phyloP scores from a whole-genome alignment of 2,329 filamentous ascomycete species.

The Talaromyces marneffei region DNA sequence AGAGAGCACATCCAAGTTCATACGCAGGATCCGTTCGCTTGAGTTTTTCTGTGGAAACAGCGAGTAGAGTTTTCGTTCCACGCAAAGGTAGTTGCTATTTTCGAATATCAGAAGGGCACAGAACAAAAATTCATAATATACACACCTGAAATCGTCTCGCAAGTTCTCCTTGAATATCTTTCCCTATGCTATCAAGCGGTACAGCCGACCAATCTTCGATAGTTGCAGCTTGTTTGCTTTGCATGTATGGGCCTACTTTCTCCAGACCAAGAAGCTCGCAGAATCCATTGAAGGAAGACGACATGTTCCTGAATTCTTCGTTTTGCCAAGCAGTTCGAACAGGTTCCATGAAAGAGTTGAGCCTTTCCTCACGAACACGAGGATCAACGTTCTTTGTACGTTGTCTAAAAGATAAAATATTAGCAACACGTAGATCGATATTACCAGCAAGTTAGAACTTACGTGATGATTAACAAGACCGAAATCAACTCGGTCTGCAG shows the following conservation, averaged over 20 bases:
- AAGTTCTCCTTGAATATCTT: constrained; percentile 70
- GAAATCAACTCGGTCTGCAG: constrained; percentile 80
- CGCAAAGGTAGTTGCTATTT: constrained; percentile 68
- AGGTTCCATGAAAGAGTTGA: constrained; percentile 74
- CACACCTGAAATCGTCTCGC: constrained; percentile 39
- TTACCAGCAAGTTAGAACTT: constrained; percentile 24
- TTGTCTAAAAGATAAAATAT: constrained; percentile 51
- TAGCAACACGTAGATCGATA: not conserved
- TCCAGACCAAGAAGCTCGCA: constrained; percentile 73
- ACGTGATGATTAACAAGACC: constrained; percentile 90
- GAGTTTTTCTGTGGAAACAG: constrained; percentile 83
- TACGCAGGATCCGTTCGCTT: constrained; percentile 68
- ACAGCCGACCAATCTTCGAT: constrained; percentile 77
- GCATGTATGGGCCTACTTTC: constrained; percentile 74
- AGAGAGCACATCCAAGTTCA: constrained; percentile 70
- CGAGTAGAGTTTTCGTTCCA: constrained; percentile 85
- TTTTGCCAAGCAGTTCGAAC: constrained; percentile 76
- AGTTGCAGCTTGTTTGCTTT: constrained; percentile 64
- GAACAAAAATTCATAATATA: constrained; percentile 4
- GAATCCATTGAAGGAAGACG: constrained; percentile 73
- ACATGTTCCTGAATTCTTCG: constrained; percentile 58
- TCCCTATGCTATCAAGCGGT: constrained; percentile 70
- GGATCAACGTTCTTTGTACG: constrained; percentile 70
- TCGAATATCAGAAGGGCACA: constrained; percentile 7
- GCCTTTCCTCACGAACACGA: constrained; percentile 62